Conservation (phyloP, 202 grass and related monocot genomes). For the Cymbopogon flexuosus region DNA sequence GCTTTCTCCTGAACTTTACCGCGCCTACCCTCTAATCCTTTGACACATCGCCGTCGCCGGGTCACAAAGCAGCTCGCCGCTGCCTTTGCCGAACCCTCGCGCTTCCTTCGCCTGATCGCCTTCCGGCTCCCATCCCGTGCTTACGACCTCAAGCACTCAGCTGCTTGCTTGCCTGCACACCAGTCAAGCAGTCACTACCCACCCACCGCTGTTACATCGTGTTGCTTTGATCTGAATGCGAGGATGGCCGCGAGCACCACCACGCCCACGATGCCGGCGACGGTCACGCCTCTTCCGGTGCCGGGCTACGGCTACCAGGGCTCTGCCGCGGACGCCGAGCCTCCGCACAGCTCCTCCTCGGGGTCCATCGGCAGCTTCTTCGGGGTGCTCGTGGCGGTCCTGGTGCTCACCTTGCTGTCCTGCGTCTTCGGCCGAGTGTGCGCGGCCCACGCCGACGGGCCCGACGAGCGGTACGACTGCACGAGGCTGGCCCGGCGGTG, state of each 20-base stretch:
- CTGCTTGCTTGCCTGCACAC: not conserved
- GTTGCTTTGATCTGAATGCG: constrained; percentile 29
- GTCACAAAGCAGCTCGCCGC: constrained; percentile 2
- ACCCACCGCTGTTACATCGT: not conserved
- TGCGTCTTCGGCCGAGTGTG: constrained; percentile 64
- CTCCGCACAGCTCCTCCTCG: not conserved
- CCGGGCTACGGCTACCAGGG: constrained; percentile 34
- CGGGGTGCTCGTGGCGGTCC: constrained; percentile 45
- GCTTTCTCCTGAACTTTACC: constrained; percentile 14
- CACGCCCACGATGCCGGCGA: constrained; percentile 38
- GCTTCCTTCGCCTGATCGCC: not conserved
- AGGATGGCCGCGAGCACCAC: constrained; percentile 26
- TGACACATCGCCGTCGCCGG: not conserved
- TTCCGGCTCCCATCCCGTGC: not conserved
- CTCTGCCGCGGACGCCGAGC: constrained; percentile 9
- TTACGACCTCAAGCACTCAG: not conserved
- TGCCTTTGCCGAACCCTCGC: not conserved
- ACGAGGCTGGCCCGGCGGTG: constrained; percentile 29
- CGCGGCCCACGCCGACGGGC: constrained; percentile 32
- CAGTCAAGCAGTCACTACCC: no score
- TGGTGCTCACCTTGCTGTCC: constrained; percentile 52
- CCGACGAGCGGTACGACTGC: constrained; percentile 65
- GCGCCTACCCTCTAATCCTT: constrained; percentile 3
- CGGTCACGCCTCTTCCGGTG: constrained; percentile 17
- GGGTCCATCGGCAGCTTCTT: constrained; percentile 52